Base-by-base conservation (phyloP, 2,329 filamentous ascomycete genomes). In the Colletotrichum caudatum region DNA sequence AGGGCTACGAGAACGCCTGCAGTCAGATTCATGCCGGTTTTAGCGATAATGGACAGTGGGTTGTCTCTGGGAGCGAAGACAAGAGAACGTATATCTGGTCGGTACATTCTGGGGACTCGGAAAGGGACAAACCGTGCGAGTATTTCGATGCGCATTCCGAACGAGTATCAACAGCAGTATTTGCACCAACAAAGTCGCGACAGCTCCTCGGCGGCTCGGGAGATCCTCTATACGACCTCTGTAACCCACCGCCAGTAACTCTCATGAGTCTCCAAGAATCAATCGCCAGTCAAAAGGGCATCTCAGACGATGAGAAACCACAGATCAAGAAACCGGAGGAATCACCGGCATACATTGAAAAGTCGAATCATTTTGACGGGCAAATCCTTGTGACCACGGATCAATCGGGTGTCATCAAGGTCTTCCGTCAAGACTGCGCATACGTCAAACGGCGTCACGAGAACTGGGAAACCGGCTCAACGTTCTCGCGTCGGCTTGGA, bases 341-440 rank as follows among this genome's bases (percentile, higher is more conserved):
- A 76, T 93, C 91, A 1, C 93, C 94, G 0, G 90, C 91, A 0
- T 97, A 97, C 77, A 81, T 95, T 46, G 88, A 93, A 14, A 90
- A 94, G 20, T 92, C 91, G 8, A 88, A 87, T 20, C 96, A 99
- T 78, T 83, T 85, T 18, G 91, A 91, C 72, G 96, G 96, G 35
- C 94, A 97, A 76, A 98, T 99, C 73, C 91, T 99, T 67, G 89
- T 98, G 61, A 97, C 95, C 0, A 93, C 95, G 1, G 95, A 98
- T 79, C 94, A 94, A 76, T 91, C 90, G 0, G 96, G 96, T 46
- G 89, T 90, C 35, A 96, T 99, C 82, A 98, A 98, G 79, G 92
- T 98, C 0, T 98, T 98, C 78, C 90, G 96, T 26, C 95, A 98
- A 80, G 96, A 99, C 79, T 98, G 95, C 78, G 96, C 95, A 0